Evolutionary conservation across 1,139 yeast genomes (phyloP).

Genomic region (Yamadazyma dendronema): DNA sequence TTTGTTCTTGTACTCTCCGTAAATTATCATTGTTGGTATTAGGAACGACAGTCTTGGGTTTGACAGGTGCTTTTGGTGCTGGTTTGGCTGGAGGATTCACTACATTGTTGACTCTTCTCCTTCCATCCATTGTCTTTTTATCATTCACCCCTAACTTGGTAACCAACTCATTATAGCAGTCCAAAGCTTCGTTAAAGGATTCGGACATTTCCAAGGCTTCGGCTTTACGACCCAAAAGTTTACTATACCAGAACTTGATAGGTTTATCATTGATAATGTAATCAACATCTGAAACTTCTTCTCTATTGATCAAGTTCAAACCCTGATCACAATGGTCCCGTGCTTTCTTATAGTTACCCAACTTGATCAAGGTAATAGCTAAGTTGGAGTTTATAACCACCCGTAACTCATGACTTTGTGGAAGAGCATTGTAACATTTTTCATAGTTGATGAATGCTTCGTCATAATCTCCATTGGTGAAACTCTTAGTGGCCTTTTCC

Average conservation of each 20-base stretch:
- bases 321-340: conserved; percentile 56
- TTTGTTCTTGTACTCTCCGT: conserved; percentile 41
- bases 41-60: conserved; percentile 16
- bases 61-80: conserved; percentile 13
- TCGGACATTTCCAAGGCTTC: conserved; percentile 84
- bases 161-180: conserved; percentile 58
- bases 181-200: conserved; percentile 60
- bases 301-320: conserved; percentile 46
- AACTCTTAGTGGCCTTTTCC: conserved; percentile 59
- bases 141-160: conserved; percentile 62
- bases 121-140: conserved; percentile 72
- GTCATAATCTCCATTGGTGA: conserved; percentile 78
- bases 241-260: conserved; percentile 70
- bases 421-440: conserved; percentile 61
- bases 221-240: conserved; percentile 68
- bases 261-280: conserved; percentile 48
- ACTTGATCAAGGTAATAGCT: conserved; percentile 64
- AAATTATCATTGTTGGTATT: conserved; percentile 15
- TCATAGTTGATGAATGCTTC: conserved; percentile 62
- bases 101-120: conserved; percentile 69
- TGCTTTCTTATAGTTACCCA: conserved; percentile 73
- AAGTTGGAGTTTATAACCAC: conserved; percentile 76
- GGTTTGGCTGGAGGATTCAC: conserved; percentile 47
- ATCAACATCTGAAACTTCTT: conserved; percentile 22
- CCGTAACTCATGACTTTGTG: conserved; percentile 62